Evolutionary conservation across 2,329 filamentous ascomycete species (phyloP), one percentile per base, ranked within the genome.

Genomic region (Raffaelea deltoideospora): DNA sequence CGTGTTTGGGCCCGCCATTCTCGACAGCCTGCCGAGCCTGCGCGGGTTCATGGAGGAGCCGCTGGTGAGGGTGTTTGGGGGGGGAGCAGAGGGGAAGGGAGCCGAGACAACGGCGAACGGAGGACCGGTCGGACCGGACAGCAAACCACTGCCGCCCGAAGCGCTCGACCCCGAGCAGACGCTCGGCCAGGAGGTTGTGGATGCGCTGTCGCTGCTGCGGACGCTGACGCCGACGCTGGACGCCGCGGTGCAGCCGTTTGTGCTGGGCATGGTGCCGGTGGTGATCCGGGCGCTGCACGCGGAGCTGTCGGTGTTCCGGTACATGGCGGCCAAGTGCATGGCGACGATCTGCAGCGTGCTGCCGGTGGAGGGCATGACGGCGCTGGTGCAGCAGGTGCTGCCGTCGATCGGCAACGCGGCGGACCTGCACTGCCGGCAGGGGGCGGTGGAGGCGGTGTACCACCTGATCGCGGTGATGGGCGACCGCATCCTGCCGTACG

Each of bases 381-480:
- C 88, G 53, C 65, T 98, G 18, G 90, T 98, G 1, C 84, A 96
- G 55, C 81, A 85, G 51, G 85, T 98, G 10, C 58, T 98, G 31
- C 90, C 90, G 6, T 83, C 83, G 2, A 93, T 96, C 56, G 90
- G 69, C 61, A 95, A 95, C 48, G 80, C 85, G 1, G 60, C 92
- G 41, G 88, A 98, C 50, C 69, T 95, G 22, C 79, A 84, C 51
- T 81, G 79, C 59, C 79, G 90, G 28, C 90, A 98, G 61, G 90
- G 90, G 43, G 86, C 85, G 6, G 90, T 93, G 39, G 90, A 98
- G 58, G 85, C 77, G 48, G 82, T 98, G 41, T 98, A 98, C 53
- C 90, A 98, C 57, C 65, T 98, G 41, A 98, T 98, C 45, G 84
- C 92, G 41, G 87, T 95, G 35, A 98, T 98, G 90, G 90, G 93